A percentile compares a stretch with the other conserved stretches of the same genome.
phyloP scores from a whole-genome alignment of 2,329 filamentous ascomycete genomes.

The Fusarium solani-melongenae region DNA sequence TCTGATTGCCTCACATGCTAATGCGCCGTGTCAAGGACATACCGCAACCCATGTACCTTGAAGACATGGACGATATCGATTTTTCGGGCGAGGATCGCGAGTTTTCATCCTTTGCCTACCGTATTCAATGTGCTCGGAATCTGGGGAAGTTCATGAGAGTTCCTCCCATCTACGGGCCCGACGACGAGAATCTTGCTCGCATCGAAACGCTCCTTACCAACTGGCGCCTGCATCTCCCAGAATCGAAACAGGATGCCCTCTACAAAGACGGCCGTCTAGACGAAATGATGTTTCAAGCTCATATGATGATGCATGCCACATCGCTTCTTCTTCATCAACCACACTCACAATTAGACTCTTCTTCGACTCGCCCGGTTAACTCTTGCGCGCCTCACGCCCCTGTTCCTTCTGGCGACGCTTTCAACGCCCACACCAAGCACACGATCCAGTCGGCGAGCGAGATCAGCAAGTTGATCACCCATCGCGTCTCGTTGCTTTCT shows the following conservation, averaged over 20 bases:
- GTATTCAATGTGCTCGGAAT: conserved; percentile 83
- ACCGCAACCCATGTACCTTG: conserved; percentile 69
- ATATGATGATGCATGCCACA: conserved; percentile 77
- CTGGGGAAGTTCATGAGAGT: conserved; percentile 78
- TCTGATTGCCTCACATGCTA: conserved; percentile 12
- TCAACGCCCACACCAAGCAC: conserved; percentile 80
- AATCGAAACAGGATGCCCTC: conserved; percentile 76
- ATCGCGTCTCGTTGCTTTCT: conserved; percentile 76
- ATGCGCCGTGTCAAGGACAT: conserved; percentile 58
- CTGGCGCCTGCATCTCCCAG: conserved; percentile 84
- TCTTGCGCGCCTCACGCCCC: conserved; percentile 73
- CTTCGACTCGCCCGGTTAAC: conserved; percentile 67
- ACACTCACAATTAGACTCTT: conserved; percentile 77
- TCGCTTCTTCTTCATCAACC: conserved; percentile 84
- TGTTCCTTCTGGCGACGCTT: conserved; percentile 60
- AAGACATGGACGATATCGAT: conserved; percentile 81
- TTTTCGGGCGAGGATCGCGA: conserved; percentile 76
- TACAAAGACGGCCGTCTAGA: conserved; percentile 78
- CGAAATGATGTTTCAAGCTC: conserved; percentile 91
- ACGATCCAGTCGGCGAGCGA: conserved; percentile 83
- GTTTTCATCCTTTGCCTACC: conserved; percentile 88
- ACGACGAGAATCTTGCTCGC: conserved; percentile 63
- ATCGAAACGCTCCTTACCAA: conserved; percentile 70
- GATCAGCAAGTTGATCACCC: conserved; percentile 78
- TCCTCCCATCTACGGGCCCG: conserved; percentile 61